Conservation (phyloP, 31 red algal species). For the Pterothamnion heteromorphum region DNA sequence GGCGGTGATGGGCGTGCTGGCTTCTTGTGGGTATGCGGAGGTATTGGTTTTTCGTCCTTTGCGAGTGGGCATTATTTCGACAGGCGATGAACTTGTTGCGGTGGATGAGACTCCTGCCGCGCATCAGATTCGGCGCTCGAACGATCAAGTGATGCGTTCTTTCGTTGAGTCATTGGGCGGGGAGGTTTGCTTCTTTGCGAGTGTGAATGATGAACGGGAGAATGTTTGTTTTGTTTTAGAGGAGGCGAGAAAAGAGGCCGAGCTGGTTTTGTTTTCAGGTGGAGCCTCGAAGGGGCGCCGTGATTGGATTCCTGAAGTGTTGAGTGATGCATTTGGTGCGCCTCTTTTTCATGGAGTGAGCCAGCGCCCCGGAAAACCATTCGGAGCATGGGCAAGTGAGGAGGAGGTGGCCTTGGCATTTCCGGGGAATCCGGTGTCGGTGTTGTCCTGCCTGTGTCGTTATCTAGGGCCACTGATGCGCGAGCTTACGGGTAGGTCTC, state of each 20-base stretch:
- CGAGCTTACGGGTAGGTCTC: neutral
- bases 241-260: neutral
- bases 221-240: neutral
- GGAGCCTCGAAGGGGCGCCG: neutral
- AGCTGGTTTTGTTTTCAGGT: neutral
- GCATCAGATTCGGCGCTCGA: neutral
- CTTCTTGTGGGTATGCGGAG: neutral
- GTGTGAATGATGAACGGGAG: neutral
- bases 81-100: slow-evolving; percentile 2
- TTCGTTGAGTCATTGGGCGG: neutral
- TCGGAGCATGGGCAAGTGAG: too few relatives aligned
- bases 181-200: neutral
- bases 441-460: neutral
- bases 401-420: neutral
- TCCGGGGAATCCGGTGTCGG: neutral
- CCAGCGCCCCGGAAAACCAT: neutral
- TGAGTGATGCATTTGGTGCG: neutral
- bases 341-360: neutral
- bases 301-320: neutral
- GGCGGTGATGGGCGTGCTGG: neutral
- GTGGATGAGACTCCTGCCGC: neutral
- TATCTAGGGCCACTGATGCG: neutral
- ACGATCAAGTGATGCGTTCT: neutral
- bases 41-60: neutral
- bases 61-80: neutral